Evolutionary conservation across 495 filamentous ascomycete species (phyloP).

Genomic region (Annulohypoxylon moriforme): DNA sequence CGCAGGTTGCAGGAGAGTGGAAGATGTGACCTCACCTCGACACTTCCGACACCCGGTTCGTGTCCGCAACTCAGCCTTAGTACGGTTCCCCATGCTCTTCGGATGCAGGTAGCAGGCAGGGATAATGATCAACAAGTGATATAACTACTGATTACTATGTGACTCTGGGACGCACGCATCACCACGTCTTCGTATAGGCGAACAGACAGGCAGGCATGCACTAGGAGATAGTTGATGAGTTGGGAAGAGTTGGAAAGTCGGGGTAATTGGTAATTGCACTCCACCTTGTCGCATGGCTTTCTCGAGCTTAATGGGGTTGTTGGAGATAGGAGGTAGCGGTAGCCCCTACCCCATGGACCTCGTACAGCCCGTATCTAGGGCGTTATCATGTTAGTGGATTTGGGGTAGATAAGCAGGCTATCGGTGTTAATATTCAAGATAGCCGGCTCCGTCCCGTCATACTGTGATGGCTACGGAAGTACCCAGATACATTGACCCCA

Average conservation of each 20-base stretch:
- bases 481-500: neutral
- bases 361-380: neutral
- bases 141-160: neutral
- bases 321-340: neutral
- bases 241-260: constrained; percentile 28
- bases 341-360: neutral
- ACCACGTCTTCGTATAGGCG: neutral
- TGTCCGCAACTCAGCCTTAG: constrained; percentile 33
- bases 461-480: constrained; percentile 5
- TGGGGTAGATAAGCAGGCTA: constrained; percentile 7
- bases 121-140: constrained; percentile 13
- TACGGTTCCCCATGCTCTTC: constrained; percentile 17
- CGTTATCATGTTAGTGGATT: constrained; percentile 17
- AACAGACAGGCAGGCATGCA: neutral
- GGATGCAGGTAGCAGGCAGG: constrained; percentile 1
- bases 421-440: neutral
- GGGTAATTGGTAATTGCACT: constrained; percentile 32
- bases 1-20: neutral
- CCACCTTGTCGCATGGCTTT: constrained; percentile 18
- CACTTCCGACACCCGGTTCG: constrained; percentile 37
- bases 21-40: constrained; percentile 27
- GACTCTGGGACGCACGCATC: constrained; percentile 13
- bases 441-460: neutral
- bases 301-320: constrained; percentile 2
- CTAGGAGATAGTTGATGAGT: neutral